Base-by-base conservation (phyloP, 2,329 filamentous ascomycete genomes). In the Fusarium pininemorale region DNA sequence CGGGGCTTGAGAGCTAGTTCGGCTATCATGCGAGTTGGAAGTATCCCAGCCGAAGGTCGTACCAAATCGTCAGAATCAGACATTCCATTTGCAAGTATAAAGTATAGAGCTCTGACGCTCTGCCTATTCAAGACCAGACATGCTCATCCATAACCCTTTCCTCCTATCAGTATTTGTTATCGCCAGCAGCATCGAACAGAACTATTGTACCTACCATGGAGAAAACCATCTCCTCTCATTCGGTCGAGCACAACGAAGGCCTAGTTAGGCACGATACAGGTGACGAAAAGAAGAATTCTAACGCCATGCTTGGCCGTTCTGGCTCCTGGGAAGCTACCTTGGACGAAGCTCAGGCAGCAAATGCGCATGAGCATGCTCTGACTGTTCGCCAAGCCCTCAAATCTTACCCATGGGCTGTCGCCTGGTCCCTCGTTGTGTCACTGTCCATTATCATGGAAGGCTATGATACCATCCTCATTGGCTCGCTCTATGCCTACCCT, bases 271-370 rank as follows among this genome's bases (percentile, higher is more conserved):
- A 20, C 11, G 28, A 24, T 18, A 51, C 47, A 18, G 0, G 4
- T 0, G 30, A 24, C 48, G n/a, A 35, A 24, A 51, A 51, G n/a
- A 7, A 0, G 0, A 24, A 3, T 20, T 1, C 30, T 1, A 20
- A 7, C 16, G 2, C 0, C 28, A 51, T 51, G n/a, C n/a, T 35
- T 7, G 28, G 30, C 6, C 48, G 2, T 24, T 0, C 28, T 20
- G 48, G 48, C 16, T 20, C 30, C 3, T 51, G 48, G 48, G 48
- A 32, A 5, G 48, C 30, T 20, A 51, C 30, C 3, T 15, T 51
- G 7, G n/a, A 14, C 12, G 48, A 51, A 4, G 48, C 48, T 7
- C 48, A 51, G 30, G 48, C 48, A 7, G 48, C 48, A 2, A 51
- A 51, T 15, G 16, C 48, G 1, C 30, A 51, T 12, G 48, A 51